Base-by-base conservation (phyloP, 352 stramenopile genomes). In the Pythium aristosporum region DNA sequence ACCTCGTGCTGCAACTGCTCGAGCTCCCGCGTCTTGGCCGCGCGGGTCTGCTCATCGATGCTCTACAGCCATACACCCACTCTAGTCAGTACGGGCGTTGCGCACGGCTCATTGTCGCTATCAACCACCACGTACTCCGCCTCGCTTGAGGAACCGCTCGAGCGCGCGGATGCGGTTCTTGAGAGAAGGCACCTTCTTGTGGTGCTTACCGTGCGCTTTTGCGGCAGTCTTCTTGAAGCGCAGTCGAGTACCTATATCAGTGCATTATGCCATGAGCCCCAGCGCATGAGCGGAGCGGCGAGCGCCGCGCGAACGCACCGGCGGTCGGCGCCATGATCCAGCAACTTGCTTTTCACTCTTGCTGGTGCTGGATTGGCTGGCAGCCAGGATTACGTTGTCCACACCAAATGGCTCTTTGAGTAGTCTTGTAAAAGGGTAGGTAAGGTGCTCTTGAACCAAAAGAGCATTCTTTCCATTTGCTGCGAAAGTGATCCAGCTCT, bases 111-210 rank as follows among this genome's bases (percentile, higher is more conserved):
- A 28, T n/a, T 18, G 7, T 37, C 3, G 21, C 5, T 30, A 30
- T 5, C 23, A 18, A 18, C 46, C 12, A 23, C 34, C 41, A 68
- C 60, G n/a, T 50, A 69, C 57, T 11, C 61, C 82, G 28, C 78
- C 80, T 23, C 85, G 82, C 73, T 81, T 86, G 43, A 93, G 76
- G 61, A 92, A 93, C 39, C 85, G 85, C 64, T 93, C 80, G 30
- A 93, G 72, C 3, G 75, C 82, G 37, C 85, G 85, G 49, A 93
- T 93, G 61, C 82, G 85, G 58, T 93, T 93, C 74, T 93, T 93
- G 52, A 92, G 75, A 36, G 85, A 93, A 53, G 80, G 85, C 11
- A 85, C 63, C 60, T 93, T 93, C 67, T 92, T 93, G 46, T 77
- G 75, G 43, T 63, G 34, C 61, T 73, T 71, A 47, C 49, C 58